Base-by-base conservation (phyloP, 2,329 filamentous ascomycete species). In the Talaromyces rugulosus region DNA sequence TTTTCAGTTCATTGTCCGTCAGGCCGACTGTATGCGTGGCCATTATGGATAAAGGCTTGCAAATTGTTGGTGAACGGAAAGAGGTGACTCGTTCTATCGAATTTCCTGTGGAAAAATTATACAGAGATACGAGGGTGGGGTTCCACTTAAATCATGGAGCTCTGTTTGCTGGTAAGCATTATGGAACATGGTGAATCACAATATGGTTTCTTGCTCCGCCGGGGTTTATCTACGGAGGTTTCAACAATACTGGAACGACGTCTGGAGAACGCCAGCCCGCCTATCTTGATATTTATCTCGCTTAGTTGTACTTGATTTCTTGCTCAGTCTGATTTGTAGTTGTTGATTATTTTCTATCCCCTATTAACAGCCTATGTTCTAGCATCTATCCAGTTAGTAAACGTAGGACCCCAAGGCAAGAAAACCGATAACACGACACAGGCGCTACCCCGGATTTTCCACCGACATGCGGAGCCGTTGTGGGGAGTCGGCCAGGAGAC, bases 1-100 rank as follows among this genome's bases (percentile, higher is more conserved):
- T 58, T 23, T 55, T 62, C 50, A 58, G 16, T 40, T 62, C 60
- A 50, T 56, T 55, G 30, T 62, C 60, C 4, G 60, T 62, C 8
- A 62, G 47, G 7, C 60, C 60, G 55, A 62, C 34, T 12, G 23
- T 23, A 8, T 54, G 28, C 18, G 42, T 31, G 23, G 27, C 55
- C 60, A 58, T 62, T 4, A 11, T 50, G 51, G 23, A 14, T 44
- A 16, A 28, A 27, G 27, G 28, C 9, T 18, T 33, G 44, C 40
- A 50, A 34, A 5, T 14, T 18, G 23, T 34, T 16, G 14, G 36
- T 40, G 36, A 40, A 7, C n/a, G 14, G 5, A n/a, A 1, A 40
- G 6, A n/a, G 1, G 36, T 6, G n/a, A 7, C 36, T n/a, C 36
- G 16, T 40, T n/a, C 14, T 1, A n/a, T 6, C 14, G 16, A n/a